Base-by-base conservation (phyloP, 495 filamentous ascomycete genomes). In the Penicillium lividum region DNA sequence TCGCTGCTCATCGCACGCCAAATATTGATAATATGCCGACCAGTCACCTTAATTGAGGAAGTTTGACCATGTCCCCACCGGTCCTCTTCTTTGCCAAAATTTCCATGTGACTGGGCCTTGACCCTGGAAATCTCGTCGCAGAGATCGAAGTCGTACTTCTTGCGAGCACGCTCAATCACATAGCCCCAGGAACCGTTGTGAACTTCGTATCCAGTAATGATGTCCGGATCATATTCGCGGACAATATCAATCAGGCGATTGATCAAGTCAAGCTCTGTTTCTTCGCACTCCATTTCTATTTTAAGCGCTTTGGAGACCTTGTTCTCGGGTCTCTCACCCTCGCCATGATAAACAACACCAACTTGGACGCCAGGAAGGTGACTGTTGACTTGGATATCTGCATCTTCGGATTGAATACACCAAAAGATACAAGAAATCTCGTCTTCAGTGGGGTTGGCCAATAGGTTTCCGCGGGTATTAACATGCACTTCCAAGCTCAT, bases 401-500 rank as follows among this genome's bases (percentile, higher is more conserved):
- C 76, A 54, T 89, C 87, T 58, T 94, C 88, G 2, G 88, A 87
- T 62, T 92, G 85, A 7, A 96, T 69, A 70, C 89, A 90, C 93
- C 93, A 98, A 64, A 97, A 97, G 29, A 98, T 79, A 66, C 88
- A 91, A 51, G 84, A 78, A n/a, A 98, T 86, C 63, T 93, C 91
- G 68, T 98, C 94, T 58, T 93, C 80, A 54, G 91, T 89, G 3
- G 94, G 94, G 67, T 98, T 89, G 7, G 95, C 91, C 27, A 89
- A 81, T 29, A 97, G 77, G 51, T 81, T 82, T 15, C 85, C 91
- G 44, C 92, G 81, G 6, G 89, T 96, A 68, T 96, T 97, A 55
- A 95, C 89, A 69, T 98, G 94, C n/a, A 98, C 69, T 67, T 98
- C 94, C 6, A 98, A 70, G 63, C 93, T 93, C 92, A 98, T 93